Base-by-base conservation (phyloP, 2,329 filamentous ascomycete genomes). In the Ophiocordyceps camponoti-saundersi region DNA sequence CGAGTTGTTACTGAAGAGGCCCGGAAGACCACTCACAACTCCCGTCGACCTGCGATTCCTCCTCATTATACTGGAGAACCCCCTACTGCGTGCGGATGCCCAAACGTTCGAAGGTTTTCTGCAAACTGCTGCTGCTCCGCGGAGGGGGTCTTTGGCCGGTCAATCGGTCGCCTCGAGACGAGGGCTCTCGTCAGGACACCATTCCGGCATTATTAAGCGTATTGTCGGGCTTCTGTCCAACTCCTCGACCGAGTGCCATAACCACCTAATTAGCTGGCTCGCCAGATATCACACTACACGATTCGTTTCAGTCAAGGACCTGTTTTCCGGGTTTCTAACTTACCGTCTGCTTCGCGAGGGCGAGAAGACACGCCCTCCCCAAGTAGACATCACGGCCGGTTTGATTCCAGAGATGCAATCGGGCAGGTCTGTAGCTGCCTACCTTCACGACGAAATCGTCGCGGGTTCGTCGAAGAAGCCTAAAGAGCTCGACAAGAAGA, bases 201-300 rank as follows among this genome's bases (percentile, higher is more conserved):
- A 94, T 61, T 88, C 85, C 2, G 83, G 82, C 5, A 82, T 95
- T 46, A 77, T 93, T 55, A 95, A 95, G 61, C 77, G 89, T 36
- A 80, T 93, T 39, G 62, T 94, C 23, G 89, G 89, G 1, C 66
- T 95, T 11, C 59, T 94, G 22, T 82, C 86, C 1, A 86, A 93
- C 59, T 69, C 85, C 13, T 73, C 85, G 0, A 75, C 77, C 48
- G 75, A 82, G 48, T 89, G 84, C 53, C 88, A 94, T 55, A 80
- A 82, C 47, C 77, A 83, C 54, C 64, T 94, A 23, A 77, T 88
- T 11, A 73, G 75, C 7, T 95, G 87, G 87, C 80, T 93, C 55
- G 78, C 83, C 13, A 75, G 78, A 44, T 79, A 83, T 52, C 75
- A 83, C 0, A 73, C 80, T 47, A 60, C 67, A 15, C 77, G 82